Conservation (phyloP, 805 yeast species). For the Candida namnaoensis region DNA sequence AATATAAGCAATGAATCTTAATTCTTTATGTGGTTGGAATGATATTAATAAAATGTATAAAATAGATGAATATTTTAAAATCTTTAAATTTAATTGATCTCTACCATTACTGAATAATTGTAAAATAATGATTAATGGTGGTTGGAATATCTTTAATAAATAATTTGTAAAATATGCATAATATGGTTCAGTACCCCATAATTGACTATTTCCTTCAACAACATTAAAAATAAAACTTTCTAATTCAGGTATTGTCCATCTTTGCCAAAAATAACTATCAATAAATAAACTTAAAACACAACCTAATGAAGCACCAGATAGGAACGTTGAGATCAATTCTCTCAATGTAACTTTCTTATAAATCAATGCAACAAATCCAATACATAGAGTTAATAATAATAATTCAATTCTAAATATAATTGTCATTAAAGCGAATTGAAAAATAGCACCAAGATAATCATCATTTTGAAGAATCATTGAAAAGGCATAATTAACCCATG, state of each 20-base stretch:
- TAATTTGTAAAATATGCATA: slow-evolving; percentile 51
- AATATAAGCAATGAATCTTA: slow-evolving; percentile 79
- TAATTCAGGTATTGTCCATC: slow-evolving; percentile 62
- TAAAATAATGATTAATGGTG: slow-evolving; percentile 34
- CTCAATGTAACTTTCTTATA: slow-evolving; percentile 37
- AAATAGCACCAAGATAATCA: slow-evolving; percentile 33
- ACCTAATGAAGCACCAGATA: slow-evolving; percentile 47
- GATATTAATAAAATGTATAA: slow-evolving; percentile 60
- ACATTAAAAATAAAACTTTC: slow-evolving; percentile 69
- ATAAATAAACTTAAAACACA: slow-evolving; percentile 34
- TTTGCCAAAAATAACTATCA: slow-evolving; percentile 75
- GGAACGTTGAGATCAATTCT: slow-evolving; percentile 28
- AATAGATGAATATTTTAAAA: slow-evolving; percentile 42
- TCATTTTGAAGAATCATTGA: slow-evolving; percentile 42
- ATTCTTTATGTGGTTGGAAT: slow-evolving; percentile 85
- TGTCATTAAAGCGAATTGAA: slow-evolving; percentile 52
- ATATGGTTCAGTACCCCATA: slow-evolving; percentile 85
- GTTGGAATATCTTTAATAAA: slow-evolving; percentile 31
- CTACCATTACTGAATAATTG: slow-evolving; percentile 20
- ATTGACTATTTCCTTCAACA: slow-evolving; percentile 57
- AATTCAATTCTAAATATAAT: slow-evolving; percentile 69
- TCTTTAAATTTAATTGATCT: slow-evolving; percentile 23
- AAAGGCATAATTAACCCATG: slow-evolving; percentile 53
- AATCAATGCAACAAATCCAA: slow-evolving; percentile 35
- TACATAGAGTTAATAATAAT: slow-evolving; percentile 41